These are phyloP conservation scores for Pyrenophora teres DNA, from an alignment of 2,329 filamentous ascomycete genomes.

Conservation along the genomic window DNA sequence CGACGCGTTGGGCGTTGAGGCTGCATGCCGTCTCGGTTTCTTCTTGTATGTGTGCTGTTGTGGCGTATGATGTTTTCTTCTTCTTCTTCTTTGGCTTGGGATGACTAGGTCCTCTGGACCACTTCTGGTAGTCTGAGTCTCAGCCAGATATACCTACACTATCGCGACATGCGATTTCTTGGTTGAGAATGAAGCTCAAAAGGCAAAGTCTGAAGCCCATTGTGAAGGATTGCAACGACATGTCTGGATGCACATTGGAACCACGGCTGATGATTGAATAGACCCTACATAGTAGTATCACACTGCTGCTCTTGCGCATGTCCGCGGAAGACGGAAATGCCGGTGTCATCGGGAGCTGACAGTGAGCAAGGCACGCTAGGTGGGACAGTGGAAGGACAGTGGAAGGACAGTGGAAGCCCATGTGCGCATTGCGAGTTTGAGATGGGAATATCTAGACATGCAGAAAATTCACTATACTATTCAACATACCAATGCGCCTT, in stretches of 20 bases:
- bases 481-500: no score
- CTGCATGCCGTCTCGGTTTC: conserved; percentile 14
- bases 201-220: conserved; percentile 44
- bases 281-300: background rate
- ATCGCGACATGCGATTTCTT: conserved; percentile 36
- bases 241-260: background rate
- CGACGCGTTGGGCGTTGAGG: conserved; percentile 26
- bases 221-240: background rate
- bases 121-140: conserved; percentile 49
- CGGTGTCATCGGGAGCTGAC: no score
- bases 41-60: conserved; percentile 24
- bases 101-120: conserved; percentile 42
- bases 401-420: no score
- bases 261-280: conserved; percentile 11
- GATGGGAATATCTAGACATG: no score
- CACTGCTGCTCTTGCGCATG: no score
- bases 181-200: conserved; percentile 43
- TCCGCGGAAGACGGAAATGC: no score
- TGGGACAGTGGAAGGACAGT: no score
- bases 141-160: conserved; percentile 44
- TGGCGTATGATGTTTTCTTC: conserved; percentile 9
- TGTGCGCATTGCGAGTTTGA: no score
- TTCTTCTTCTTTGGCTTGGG: conserved; percentile 14
- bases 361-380: no score
- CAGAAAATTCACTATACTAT: no score